These are phyloP conservation scores for Clarireedia hainanense DNA, from an alignment of 2,329 filamentous ascomycete species.

Conservation along the genomic window DNA sequence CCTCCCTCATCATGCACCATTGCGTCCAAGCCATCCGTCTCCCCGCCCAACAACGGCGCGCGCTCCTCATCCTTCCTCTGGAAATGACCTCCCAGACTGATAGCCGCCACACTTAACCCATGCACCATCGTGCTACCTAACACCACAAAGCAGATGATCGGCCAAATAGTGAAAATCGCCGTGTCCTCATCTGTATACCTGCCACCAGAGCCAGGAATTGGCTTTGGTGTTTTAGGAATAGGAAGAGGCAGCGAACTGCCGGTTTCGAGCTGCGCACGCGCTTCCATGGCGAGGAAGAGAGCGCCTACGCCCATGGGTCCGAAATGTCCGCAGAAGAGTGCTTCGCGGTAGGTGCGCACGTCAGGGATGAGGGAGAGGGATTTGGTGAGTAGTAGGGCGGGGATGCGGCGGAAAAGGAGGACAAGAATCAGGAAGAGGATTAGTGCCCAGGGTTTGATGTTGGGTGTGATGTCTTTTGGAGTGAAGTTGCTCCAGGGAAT, in stretches of 20 bases:
- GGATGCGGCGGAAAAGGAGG: slow-evolving; percentile 43
- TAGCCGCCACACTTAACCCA: slow-evolving; percentile 42
- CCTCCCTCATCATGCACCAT: slow-evolving; percentile 40
- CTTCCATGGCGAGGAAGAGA: slow-evolving; percentile 48
- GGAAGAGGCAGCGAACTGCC: slow-evolving; percentile 37
- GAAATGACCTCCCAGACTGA: slow-evolving; percentile 42
- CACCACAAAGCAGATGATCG: slow-evolving; percentile 46
- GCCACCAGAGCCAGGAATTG: slow-evolving; percentile 16
- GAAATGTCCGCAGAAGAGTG: slow-evolving; percentile 48
- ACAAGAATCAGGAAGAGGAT: slow-evolving; percentile 40
- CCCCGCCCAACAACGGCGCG: slow-evolving; percentile 40
- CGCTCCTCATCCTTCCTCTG: slow-evolving; percentile 37
- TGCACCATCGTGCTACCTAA: slow-evolving; percentile 46
- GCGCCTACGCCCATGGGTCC: slow-evolving; percentile 50
- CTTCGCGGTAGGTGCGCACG: slow-evolving; percentile 42
- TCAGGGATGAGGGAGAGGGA: slow-evolving; percentile 35
- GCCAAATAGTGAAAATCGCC: slow-evolving; percentile 42
- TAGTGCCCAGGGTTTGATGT: slow-evolving; percentile 34
- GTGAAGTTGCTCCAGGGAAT: slow-evolving; percentile 43
- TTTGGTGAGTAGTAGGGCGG: slow-evolving; percentile 41
- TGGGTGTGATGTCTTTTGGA: slow-evolving; percentile 32
- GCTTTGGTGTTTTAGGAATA: slow-evolving; percentile 30
- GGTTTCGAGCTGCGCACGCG: slow-evolving; percentile 43
- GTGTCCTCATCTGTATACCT: slow-evolving; percentile 20
- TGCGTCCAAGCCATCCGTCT: slow-evolving; percentile 40